phyloP scores from a whole-genome alignment of 805 yeast genomes.

The Diddensiella transvaalensis region DNA sequence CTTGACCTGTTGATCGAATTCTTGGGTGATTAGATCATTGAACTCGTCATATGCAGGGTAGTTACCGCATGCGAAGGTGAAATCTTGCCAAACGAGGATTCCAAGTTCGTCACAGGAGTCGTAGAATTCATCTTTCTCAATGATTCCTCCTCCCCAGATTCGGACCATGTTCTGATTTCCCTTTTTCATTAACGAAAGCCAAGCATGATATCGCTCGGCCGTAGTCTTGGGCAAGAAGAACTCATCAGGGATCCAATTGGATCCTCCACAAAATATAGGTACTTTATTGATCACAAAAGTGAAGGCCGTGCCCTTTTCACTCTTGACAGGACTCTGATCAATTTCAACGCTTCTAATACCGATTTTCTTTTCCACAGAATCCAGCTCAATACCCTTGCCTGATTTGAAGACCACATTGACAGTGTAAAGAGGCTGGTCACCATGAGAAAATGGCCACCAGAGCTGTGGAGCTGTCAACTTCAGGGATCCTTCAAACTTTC shows the following conservation, averaged over 20 bases:
- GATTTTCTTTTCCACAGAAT: constrained; percentile 21
- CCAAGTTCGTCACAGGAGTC: constrained; percentile 44
- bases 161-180: constrained; percentile 46
- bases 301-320: constrained; percentile 39
- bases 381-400: constrained; percentile 12
- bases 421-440: constrained; percentile 11
- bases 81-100: constrained; percentile 52
- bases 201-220: constrained; percentile 35
- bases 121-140: constrained; percentile 43
- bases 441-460: constrained; percentile 12
- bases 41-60: constrained; percentile 45
- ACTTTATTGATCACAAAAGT: constrained; percentile 41
- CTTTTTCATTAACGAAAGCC: constrained; percentile 36
- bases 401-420: constrained; percentile 5
- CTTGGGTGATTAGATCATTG: constrained; percentile 36
- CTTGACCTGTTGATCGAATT: constrained; percentile 39
- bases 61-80: constrained; percentile 56
- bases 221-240: constrained; percentile 36
- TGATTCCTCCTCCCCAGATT: constrained; percentile 51
- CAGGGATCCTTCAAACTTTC: not conserved
- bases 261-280: constrained; percentile 41
- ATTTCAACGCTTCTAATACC: constrained; percentile 43
- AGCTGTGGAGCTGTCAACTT: constrained; percentile 5
- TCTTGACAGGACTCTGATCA: constrained; percentile 34
- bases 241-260: constrained; percentile 51